Conservation (phyloP, 2,329 filamentous ascomycete genomes). For the Alternaria sp. region DNA sequence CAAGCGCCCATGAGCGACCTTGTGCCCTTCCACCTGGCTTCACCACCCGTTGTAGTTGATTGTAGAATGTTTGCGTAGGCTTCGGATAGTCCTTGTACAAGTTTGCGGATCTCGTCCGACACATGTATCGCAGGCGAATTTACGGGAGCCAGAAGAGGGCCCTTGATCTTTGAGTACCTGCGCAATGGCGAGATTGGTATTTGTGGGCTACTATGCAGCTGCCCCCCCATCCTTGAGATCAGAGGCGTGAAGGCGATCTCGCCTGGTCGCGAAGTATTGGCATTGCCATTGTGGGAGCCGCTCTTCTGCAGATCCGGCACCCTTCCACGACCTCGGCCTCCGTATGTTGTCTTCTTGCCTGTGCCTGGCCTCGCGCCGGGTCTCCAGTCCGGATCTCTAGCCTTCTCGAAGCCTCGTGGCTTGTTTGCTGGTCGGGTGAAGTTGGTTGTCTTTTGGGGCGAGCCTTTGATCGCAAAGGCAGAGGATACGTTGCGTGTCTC, state of each 20-base stretch:
- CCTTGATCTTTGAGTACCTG: slow-evolving; percentile 31
- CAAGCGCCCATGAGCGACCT: slow-evolving; percentile 51
- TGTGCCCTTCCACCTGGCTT: slow-evolving; percentile 43
- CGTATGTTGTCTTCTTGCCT: slow-evolving; percentile 47
- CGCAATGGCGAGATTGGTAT: slow-evolving; percentile 38
- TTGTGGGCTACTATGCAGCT: slow-evolving; percentile 42
- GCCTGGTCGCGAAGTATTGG: slow-evolving; percentile 34
- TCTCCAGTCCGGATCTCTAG: slow-evolving; percentile 48
- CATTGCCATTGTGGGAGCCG: background rate
- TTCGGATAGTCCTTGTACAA: slow-evolving; percentile 42
- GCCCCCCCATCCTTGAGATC: slow-evolving; percentile 39
- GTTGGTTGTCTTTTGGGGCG: slow-evolving; percentile 36
- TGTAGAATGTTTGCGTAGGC: slow-evolving; percentile 48
- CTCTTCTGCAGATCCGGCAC: slow-evolving; percentile 9
- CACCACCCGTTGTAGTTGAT: slow-evolving; percentile 32
- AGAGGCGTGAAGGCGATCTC: slow-evolving; percentile 49
- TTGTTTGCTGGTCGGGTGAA: slow-evolving; percentile 38
- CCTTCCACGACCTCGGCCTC: slow-evolving; percentile 36
- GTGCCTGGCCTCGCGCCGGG: slow-evolving; percentile 34
- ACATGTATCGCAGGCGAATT: slow-evolving; percentile 35
- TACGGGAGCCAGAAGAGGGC: slow-evolving; percentile 32
- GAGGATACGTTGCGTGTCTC: slow-evolving; percentile 34
- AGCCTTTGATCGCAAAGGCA: slow-evolving; percentile 36
- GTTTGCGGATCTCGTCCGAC: slow-evolving; percentile 37
- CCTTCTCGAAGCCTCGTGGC: slow-evolving; percentile 46